These are phyloP conservation scores for Nemania sp. DNA, from an alignment of 2,329 filamentous ascomycete species.

Conservation along the genomic window DNA sequence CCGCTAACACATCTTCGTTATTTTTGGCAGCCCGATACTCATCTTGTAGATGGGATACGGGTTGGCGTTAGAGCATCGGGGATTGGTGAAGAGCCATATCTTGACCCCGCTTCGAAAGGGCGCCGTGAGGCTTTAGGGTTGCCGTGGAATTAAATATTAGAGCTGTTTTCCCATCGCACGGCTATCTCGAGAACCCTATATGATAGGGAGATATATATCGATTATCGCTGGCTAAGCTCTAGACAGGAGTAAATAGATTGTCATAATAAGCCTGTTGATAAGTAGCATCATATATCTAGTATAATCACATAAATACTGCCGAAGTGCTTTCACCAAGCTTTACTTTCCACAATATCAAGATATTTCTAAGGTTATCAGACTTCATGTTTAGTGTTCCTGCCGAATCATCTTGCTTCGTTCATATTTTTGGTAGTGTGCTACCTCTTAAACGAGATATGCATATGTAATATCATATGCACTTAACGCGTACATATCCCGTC, in stretches of 20 bases:
- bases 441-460: background rate
- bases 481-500: background rate
- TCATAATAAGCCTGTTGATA: background rate
- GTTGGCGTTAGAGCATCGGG: conserved; percentile 54
- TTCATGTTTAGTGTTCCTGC: background rate
- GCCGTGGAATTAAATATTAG: conserved; percentile 32
- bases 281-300: background rate
- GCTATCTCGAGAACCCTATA: no score
- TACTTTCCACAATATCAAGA: background rate
- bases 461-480: conserved; percentile 9
- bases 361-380: no score
- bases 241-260: background rate
- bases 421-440: background rate
- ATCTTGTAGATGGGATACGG: conserved; percentile 49
- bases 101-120: conserved; percentile 52
- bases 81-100: conserved; percentile 55
- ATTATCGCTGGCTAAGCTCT: no score
- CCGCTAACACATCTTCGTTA: conserved; percentile 13
- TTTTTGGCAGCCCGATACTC: conserved; percentile 48
- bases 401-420: background rate
- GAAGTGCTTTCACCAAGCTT: background rate
- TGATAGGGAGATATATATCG: background rate
- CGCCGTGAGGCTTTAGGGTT: conserved; percentile 47
- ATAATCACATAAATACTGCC: background rate
- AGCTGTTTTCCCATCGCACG: no score